Percentiles rank a stretch among this genome's conserved stretches.
Evolutionary conservation across 2,329 filamentous ascomycete species (phyloP).

Genomic region (Zarea fungicola): DNA sequence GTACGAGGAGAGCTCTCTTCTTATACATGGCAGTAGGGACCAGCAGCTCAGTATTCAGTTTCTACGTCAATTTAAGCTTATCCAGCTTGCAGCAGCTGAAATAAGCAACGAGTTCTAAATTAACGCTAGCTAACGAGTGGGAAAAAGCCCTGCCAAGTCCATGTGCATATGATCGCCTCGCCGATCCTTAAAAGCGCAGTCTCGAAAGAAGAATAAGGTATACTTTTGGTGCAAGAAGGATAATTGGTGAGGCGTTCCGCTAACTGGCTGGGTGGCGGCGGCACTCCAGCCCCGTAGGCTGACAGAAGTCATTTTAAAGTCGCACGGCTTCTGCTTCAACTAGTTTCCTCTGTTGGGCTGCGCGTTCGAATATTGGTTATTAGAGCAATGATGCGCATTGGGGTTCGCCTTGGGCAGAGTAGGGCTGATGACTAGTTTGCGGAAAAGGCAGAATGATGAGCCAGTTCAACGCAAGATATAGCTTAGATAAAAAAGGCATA

Average conservation of each 20-base stretch:
- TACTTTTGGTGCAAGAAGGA: neutral
- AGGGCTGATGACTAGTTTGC: conserved; percentile 5
- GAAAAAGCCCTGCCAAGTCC: neutral
- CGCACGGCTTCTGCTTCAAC: neutral
- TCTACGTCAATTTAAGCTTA: too few relatives aligned
- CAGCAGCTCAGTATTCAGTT: too few relatives aligned
- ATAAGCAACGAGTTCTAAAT: too few relatives aligned
- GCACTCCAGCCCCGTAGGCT: conserved; percentile 9
- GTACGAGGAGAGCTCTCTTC: too few relatives aligned
- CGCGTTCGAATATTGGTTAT: too few relatives aligned
- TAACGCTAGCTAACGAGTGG: neutral
- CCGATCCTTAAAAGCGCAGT: neutral
- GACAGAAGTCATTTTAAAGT: conserved; percentile 10
- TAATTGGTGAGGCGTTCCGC: neutral
- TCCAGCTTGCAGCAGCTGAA: too few relatives aligned
- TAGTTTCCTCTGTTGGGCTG: too few relatives aligned
- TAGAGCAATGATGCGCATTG: neutral
- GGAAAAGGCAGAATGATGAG: neutral
- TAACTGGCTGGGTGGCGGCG: neutral
- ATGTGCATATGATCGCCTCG: conserved; percentile 2
- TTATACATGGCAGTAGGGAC: too few relatives aligned
- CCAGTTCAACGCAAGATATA: neutral
- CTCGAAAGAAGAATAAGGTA: conserved; percentile 5
- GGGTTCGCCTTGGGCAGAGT: neutral
- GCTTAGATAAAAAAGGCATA: too few relatives aligned